Evolutionary conservation across 2,329 filamentous ascomycete species (phyloP).

Genomic region (Calonectria montana): DNA sequence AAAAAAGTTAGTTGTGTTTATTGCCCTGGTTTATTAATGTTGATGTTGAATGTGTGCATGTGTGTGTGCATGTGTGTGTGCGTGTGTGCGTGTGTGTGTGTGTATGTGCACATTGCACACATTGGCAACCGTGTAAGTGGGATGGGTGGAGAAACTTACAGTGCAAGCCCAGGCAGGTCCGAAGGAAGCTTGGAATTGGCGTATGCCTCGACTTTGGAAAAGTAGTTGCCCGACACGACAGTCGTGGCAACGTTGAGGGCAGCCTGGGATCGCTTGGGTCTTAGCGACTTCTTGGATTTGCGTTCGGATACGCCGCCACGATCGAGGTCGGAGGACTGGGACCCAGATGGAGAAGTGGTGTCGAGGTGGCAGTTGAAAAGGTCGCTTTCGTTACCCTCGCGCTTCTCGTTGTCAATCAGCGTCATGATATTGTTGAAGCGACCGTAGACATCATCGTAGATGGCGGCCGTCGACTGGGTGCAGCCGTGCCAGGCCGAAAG

Average conservation of each 20-base stretch:
- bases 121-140: neutral
- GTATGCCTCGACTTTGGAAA: constrained; percentile 83
- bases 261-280: constrained; percentile 29
- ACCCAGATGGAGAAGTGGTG: neutral
- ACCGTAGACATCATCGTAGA: constrained; percentile 70
- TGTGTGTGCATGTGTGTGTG: neutral
- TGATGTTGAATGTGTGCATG: neutral
- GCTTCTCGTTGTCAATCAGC: constrained; percentile 74
- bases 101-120: neutral
- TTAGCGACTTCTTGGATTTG: constrained; percentile 27
- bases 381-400: constrained; percentile 64
- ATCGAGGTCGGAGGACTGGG: constrained; percentile 8
- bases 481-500: constrained; percentile 55
- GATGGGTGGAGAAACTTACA: constrained; percentile 60
- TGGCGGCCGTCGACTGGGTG: constrained; percentile 57
- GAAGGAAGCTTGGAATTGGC: constrained; percentile 79
- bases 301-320: constrained; percentile 18
- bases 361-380: constrained; percentile 56
- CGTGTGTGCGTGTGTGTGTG: neutral
- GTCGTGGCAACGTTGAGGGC: constrained; percentile 33
- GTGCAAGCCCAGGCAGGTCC: constrained; percentile 73
- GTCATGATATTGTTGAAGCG: constrained; percentile 78
- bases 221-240: constrained; percentile 65
- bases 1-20: neutral
- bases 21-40: neutral